phyloP scores from a whole-genome alignment of 2,329 filamentous ascomycete species.

The Rasamsonia emersonii region DNA sequence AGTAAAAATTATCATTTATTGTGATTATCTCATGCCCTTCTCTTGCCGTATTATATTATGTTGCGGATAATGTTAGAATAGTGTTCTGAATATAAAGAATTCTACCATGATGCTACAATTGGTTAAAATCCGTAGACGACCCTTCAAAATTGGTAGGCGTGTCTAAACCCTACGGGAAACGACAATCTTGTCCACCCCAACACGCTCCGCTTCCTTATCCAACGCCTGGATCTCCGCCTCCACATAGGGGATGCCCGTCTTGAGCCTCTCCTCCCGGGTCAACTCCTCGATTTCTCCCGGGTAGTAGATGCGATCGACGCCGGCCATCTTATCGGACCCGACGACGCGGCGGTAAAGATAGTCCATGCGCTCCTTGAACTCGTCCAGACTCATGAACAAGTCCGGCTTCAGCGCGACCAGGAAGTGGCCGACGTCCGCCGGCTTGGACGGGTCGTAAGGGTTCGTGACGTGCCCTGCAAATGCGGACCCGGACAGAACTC shows the following conservation, averaged over 20 bases:
- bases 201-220: conserved; percentile 41
- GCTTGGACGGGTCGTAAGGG: conserved; percentile 63
- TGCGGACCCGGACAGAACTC: conserved; percentile 63
- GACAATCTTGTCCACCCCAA: conserved; percentile 25
- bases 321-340: conserved; percentile 44
- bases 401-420: conserved; percentile 64
- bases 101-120: too few relatives aligned
- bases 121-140: too few relatives aligned
- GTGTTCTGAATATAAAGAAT: too few relatives aligned
- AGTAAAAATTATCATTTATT: too few relatives aligned
- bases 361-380: conserved; percentile 56
- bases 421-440: conserved; percentile 67
- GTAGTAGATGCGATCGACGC: conserved; percentile 49
- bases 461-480: conserved; percentile 70
- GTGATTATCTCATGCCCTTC: too few relatives aligned
- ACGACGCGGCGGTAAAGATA: conserved; percentile 49
- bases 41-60: too few relatives aligned
- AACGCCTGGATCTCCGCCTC: conserved; percentile 41
- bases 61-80: too few relatives aligned
- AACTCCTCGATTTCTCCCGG: conserved; percentile 50
- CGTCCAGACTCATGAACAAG: conserved; percentile 61
- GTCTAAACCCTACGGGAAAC: too few relatives aligned
- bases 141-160: too few relatives aligned
- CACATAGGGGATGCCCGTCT: conserved; percentile 42
- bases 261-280: conserved; percentile 33